A percentile compares a stretch with the other conserved stretches of the same genome.
phyloP scores from a whole-genome alignment of 148 eudicot species.

The Pharnaceum exiguum region DNA sequence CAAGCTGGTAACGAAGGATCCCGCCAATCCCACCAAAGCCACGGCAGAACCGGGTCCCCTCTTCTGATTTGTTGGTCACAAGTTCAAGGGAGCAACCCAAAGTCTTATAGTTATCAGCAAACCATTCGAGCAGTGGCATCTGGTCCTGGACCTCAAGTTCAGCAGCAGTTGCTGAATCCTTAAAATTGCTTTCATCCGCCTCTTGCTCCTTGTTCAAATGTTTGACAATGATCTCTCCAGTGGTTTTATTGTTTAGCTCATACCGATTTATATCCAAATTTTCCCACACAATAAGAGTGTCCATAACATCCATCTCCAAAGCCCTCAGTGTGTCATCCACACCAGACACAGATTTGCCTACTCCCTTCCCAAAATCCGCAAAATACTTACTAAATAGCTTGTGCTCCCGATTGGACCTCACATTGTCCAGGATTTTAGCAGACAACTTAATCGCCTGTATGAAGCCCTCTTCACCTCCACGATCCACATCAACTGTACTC shows the following conservation, averaged over 20 bases:
- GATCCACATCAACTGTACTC: slow-evolving; percentile 30
- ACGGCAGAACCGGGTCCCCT: slow-evolving; percentile 31
- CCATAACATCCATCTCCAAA: slow-evolving; percentile 33
- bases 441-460: slow-evolving; percentile 31
- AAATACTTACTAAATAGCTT: slow-evolving; percentile 29
- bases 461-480: slow-evolving; percentile 32
- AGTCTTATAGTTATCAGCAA: slow-evolving; percentile 34
- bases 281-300: slow-evolving; percentile 33
- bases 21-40: slow-evolving; percentile 37
- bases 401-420: slow-evolving; percentile 29
- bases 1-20: slow-evolving; percentile 31
- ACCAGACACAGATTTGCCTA: slow-evolving; percentile 32
- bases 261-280: slow-evolving; percentile 27
- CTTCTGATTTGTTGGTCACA: slow-evolving; percentile 32
- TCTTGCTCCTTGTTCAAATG: slow-evolving; percentile 32
- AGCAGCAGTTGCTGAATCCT: slow-evolving; percentile 20
- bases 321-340: slow-evolving; percentile 32
- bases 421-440: slow-evolving; percentile 34
- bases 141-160: slow-evolving; percentile 32
- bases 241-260: slow-evolving; percentile 18
- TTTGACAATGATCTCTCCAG: slow-evolving; percentile 20
- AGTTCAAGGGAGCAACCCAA: slow-evolving; percentile 32
- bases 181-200: slow-evolving; percentile 27
- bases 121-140: slow-evolving; percentile 27
- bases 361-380: slow-evolving; percentile 31